Conservation (phyloP, 768 basidiomycete species). For the Podaxis sp. region DNA sequence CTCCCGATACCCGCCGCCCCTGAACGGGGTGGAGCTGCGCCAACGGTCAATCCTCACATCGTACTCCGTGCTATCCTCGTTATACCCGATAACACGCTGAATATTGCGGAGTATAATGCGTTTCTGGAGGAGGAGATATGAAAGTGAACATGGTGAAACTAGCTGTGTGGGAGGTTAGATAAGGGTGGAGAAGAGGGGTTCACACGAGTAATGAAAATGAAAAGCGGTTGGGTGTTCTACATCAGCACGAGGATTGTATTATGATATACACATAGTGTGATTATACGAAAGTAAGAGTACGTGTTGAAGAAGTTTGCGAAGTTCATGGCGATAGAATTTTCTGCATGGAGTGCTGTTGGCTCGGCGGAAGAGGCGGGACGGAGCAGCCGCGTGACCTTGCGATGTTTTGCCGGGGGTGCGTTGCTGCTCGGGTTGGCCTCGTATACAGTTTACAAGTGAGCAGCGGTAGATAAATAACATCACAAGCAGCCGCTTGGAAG, state of each 20-base stretch:
- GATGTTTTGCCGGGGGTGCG: constrained; percentile 3
- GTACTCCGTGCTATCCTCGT: constrained; percentile 56
- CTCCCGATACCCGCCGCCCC: constrained; percentile 43
- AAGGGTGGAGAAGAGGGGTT: constrained; percentile 4
- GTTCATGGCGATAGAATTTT: not conserved
- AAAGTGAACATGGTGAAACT: not conserved
- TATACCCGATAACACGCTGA: constrained; percentile 44
- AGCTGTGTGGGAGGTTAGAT: not conserved
- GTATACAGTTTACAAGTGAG: not conserved
- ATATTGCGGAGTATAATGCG: constrained; percentile 42
- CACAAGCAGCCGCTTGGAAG: not conserved
- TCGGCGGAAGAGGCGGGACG: constrained; percentile 11
- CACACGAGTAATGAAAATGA: not conserved
- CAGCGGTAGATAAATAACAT: not conserved
- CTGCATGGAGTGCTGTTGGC: not conserved
- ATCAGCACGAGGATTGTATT: constrained; percentile 9
- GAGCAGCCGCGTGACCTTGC: constrained; percentile 7
- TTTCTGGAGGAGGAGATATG: constrained; percentile 23
- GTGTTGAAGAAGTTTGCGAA: not conserved
- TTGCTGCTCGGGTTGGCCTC: not conserved
- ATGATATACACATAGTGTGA: not conserved
- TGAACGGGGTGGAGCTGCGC: constrained; percentile 31
- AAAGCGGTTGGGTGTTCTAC: not conserved
- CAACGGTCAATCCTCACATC: constrained; percentile 40
- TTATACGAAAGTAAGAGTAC: not conserved